Base-by-base conservation (phyloP, 2,329 filamentous ascomycete species). In the Xylariaceae sp. region DNA sequence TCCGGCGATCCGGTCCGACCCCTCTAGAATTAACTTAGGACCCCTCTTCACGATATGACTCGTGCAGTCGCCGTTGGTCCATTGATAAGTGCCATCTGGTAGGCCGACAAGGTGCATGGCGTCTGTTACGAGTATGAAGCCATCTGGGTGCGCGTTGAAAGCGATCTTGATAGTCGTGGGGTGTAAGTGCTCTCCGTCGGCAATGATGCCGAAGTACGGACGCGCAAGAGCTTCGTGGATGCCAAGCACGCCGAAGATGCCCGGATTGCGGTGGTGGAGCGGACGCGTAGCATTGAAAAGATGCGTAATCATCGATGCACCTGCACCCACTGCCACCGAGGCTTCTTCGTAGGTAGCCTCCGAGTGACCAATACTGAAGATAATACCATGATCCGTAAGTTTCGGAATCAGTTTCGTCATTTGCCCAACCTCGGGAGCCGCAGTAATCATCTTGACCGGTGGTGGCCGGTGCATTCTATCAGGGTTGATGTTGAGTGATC, bases 231-330 rank as follows among this genome's bases (percentile, higher is more conserved):
- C 8, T 7, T 83, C 76, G 8, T 76, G 76, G 47, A 78, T 77
- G 45, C 89, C 89, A 12, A 96, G 69, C 0, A 94, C 79, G 19
- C 90, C 90, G 60, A 95, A 95, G 53, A 95, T 81, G 29, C 89
- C 89, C 0, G 90, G 89, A 64, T 95, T 89, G 43, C 90, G 85
- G 71, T 96, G 89, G 63, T 93, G 87, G 38, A 95, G 79, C 12
- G 89, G 89, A 1, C 83, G 78, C 89, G 95, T 95, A 19, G 89
- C 89, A 62, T 95, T 95, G 78, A 95, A 95, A 2, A 95, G 74
- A 58, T 95, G 89, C 0, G 89, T 95, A 51, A 95, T 86, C 87
- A 94, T 95, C 37, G 78, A 86, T 2, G 87, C 87, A 38, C 89
- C 89, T 6, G 81, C 74, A n/a, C 69, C 71, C 3, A 93, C 77